Evolutionary conservation across 2,329 filamentous ascomycete genomes (phyloP).

Genomic region (Aspergillus aculeatinus): DNA sequence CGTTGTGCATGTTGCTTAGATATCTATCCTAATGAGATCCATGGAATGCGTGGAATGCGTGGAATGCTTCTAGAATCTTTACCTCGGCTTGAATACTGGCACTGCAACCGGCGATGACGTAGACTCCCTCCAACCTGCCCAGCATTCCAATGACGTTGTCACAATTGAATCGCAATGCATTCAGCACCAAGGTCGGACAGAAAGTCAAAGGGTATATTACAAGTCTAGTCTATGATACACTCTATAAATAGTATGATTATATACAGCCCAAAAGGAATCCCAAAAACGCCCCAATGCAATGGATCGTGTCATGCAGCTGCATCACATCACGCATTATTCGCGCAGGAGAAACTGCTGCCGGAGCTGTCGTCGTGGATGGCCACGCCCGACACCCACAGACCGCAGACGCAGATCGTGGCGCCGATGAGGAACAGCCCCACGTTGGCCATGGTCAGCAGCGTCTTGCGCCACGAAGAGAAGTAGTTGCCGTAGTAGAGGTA

Average conservation of each 20-base stretch:
- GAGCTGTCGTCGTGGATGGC: conserved; percentile 14
- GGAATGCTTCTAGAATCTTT: too few relatives aligned
- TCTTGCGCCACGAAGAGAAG: conserved; percentile 11
- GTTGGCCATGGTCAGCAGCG: conserved; percentile 12
- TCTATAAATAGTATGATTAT: neutral
- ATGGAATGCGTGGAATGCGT: too few relatives aligned
- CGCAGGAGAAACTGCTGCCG: conserved; percentile 17
- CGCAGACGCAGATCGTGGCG: conserved; percentile 14
- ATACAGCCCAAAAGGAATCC: neutral
- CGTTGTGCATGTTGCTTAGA: too few relatives aligned
- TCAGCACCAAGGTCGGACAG: neutral
- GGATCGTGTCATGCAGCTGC: too few relatives aligned
- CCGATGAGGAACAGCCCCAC: conserved; percentile 10
- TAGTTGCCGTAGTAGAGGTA: conserved; percentile 14
- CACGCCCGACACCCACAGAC: conserved; percentile 17
- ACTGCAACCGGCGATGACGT: neutral
- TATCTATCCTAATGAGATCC: too few relatives aligned
- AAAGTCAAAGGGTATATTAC: conserved; percentile 3
- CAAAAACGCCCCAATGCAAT: too few relatives aligned
- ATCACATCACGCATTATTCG: conserved; percentile 9
- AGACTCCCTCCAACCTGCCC: too few relatives aligned
- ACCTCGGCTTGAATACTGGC: too few relatives aligned
- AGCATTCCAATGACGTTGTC: too few relatives aligned
- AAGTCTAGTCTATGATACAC: conserved; percentile 5
- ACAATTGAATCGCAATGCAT: neutral